Evolutionary conservation across 345 rosid genomes (phyloP).

Genomic region (Eucalyptus lansdowneana): DNA sequence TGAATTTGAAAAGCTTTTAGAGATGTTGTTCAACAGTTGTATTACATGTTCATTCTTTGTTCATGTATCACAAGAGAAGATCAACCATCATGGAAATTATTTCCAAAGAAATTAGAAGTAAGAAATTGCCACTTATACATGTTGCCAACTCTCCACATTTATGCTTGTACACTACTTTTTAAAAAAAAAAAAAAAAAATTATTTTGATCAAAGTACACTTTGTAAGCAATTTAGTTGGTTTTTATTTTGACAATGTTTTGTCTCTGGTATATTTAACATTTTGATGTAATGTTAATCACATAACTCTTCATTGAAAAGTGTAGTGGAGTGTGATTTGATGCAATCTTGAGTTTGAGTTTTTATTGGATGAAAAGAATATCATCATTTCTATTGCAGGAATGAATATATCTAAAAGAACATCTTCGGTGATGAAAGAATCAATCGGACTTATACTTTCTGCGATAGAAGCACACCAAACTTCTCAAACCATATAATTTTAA

Average conservation of each 20-base stretch:
- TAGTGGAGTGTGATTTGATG: not conserved
- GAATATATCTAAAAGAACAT: not conserved
- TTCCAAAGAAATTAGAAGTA: not conserved
- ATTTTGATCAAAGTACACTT: not conserved
- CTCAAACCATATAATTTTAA: fast-evolving
- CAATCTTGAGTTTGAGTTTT: not conserved
- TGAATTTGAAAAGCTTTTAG: not conserved
- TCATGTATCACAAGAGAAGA: not conserved
- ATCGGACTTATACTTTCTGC: not conserved
- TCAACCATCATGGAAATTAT: not conserved
- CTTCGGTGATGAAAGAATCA: not conserved
- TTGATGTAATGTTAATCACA: not conserved
- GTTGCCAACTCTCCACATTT: not conserved
- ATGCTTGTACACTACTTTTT: no score
- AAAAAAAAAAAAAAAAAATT: no score
- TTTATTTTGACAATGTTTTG: not conserved
- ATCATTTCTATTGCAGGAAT: not conserved
- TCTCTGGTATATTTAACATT: no score
- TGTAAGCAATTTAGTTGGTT: no score
- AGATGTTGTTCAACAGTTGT: not conserved
- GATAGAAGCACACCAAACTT: not conserved
- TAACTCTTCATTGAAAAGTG: not conserved
- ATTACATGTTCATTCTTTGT: not conserved
- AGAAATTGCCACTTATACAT: not conserved
- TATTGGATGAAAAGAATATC: not conserved